A percentile compares a stretch with the other conserved stretches of the same genome.
phyloP scores from a whole-genome alignment of 2,329 filamentous ascomycete genomes.

The Hypomyces perniciosus region DNA sequence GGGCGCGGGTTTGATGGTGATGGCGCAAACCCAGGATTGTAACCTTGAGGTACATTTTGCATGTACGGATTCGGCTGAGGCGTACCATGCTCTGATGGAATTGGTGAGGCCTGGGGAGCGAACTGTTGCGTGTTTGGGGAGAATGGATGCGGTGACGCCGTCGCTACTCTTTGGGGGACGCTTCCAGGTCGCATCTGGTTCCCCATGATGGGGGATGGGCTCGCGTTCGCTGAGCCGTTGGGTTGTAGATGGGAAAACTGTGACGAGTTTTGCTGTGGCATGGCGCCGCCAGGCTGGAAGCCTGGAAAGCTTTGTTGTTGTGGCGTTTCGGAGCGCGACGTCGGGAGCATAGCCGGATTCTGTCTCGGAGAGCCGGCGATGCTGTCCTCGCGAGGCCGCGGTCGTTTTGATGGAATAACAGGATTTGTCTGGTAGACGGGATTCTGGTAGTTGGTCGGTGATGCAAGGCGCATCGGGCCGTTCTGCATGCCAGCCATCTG shows the following conservation, averaged over 20 bases:
- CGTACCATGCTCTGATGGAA: conserved; percentile 69
- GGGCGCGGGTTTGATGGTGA: conserved; percentile 51
- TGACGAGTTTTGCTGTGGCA: conserved; percentile 54
- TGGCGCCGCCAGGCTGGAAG: conserved; percentile 59
- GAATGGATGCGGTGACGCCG: conserved; percentile 87
- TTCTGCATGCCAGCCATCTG: conserved; percentile 67
- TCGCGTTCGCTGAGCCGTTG: conserved; percentile 74
- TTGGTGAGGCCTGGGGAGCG: conserved; percentile 65
- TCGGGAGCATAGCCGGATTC: conserved; percentile 65
- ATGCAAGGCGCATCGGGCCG: conserved; percentile 75
- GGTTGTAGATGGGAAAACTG: conserved; percentile 80
- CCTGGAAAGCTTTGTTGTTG: conserved; percentile 68
- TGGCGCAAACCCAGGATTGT: conserved; percentile 53
- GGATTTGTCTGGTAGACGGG: conserved; percentile 72
- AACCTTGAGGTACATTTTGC: conserved; percentile 53
- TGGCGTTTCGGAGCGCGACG: conserved; percentile 87
- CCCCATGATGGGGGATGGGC: conserved; percentile 86
- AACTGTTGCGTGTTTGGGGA: conserved; percentile 71
- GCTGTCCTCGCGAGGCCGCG: conserved; percentile 75
- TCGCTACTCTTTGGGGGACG: conserved; percentile 76
- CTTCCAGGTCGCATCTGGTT: conserved; percentile 68
- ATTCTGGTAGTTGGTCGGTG: conserved; percentile 52
- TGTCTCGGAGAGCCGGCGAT: conserved; percentile 76
- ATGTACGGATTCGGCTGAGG: conserved; percentile 69
- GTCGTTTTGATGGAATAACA: conserved; percentile 84